Evolutionary conservation across 169 alveolate species (phyloP), one percentile per base, ranked within the genome.

Genomic region (Cryptosporidium andersoni): DNA sequence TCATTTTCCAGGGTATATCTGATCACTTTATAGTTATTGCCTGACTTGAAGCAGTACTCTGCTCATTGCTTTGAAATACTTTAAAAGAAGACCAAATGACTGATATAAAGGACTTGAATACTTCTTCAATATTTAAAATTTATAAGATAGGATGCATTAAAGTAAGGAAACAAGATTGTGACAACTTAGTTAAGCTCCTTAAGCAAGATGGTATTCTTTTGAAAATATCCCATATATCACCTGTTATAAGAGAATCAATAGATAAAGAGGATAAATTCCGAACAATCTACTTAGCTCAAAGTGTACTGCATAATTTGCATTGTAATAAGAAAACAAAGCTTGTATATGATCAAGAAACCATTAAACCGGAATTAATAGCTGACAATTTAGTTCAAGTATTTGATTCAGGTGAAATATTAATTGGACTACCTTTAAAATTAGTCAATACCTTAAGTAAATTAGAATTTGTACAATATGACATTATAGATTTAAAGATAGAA

Each of bases 171-270:
- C 11, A 16, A 9, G 2, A 16, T 60, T 74, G 85, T 25, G 60
- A 74, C 63, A 14, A 43, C 1, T 43, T 74, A 6, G 51, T 25
- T 51, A 49, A 5, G 5, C 8, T 74, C 37, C 60, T 74, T 42
- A 55, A 42, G 40, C 64, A 74, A 34, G 36, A 48, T 47, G 64
- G 49, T 25, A 34, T 74, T 42, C 40, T 74, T 6, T 58, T 74
- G 16, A 74, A 74, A 55, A 36, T 74, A 2, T 63, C 85, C 16
- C 40, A 60, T 9, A 68, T 74, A 8, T 74, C 85, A 3, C 85
- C 85, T 1, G 49, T 74, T n/a, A 45, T 74, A 2, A 58, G 60
- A 9, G 85, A 74, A 11, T 45, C 40, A 55, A 42, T 25, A 25
- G 39, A n/a, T 1, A 39, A 3, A 2, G 81, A 53, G 45, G 55